Base-by-base conservation (phyloP, 345 rosid species). In the Eucalyptus tenuipes region DNA sequence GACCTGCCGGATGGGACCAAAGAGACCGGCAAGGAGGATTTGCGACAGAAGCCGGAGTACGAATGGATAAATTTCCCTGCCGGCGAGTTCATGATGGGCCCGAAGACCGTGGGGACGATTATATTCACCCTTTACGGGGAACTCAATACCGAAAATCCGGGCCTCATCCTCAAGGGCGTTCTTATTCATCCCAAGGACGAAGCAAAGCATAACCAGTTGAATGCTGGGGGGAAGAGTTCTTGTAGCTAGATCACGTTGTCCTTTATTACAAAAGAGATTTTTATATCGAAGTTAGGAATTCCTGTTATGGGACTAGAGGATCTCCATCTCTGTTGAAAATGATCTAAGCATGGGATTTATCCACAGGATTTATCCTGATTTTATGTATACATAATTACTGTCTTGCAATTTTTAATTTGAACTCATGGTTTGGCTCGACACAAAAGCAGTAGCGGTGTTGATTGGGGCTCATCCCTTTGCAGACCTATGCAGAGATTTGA, bases 41-140 rank as follows among this genome's bases (percentile, higher is more conserved):
- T 50, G 53, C 1, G 0, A 1, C 1, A 0, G 53, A 16, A 2
- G 20, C 53, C 20, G 18, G 6, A 7, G 45, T 44, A 8, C 10
- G 3, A 25, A 57, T 57, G 64, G 64, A 57, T 25, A 57, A 4
- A 24, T 4, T 0, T 25, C 7, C 3, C 0, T 57, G n/a, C n/a
- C n/a, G 13, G 14, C 3, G n/a, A 57, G 64, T 57, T 57, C 64
- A 0, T 0, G 64, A 57, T 57, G 64, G 64, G n/a, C 64, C 14
- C 64, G 0, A 0, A 10, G 64, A 57, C n/a, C n/a, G 64, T 57
- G n/a, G 64, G 64, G 64, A 25, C 13, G 14, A 57, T 57, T 57
- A 0, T 0, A 10, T 57, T 57, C 3, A 1, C 7, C 64, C 64
- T 57, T n/a, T 3, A 24, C 0, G 13, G 6, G 14, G 1, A 0